phyloP scores from a whole-genome alignment of 75 land plant species.

The Gnetum montanum region DNA sequence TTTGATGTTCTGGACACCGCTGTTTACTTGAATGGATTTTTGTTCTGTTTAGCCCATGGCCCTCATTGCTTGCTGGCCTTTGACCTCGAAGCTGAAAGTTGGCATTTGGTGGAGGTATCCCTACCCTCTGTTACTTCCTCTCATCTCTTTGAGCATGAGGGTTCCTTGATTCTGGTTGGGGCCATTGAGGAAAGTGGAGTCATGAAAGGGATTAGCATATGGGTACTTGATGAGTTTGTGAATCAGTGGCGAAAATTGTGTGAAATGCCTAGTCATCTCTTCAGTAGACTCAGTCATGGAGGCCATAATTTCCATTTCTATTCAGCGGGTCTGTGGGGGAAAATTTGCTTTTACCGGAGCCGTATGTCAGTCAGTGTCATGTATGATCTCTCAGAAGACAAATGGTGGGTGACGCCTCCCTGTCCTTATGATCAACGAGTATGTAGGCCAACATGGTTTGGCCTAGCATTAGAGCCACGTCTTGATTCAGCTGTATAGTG shows the following conservation, averaged over 20 bases:
- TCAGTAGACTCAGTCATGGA: constrained; percentile 16
- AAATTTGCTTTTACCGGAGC: constrained; percentile 22
- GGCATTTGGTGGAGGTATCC: constrained; percentile 19
- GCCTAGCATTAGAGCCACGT: constrained; percentile 34
- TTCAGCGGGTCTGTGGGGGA: constrained; percentile 27
- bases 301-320: constrained; percentile 16
- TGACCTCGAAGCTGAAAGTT: constrained; percentile 19
- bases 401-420: constrained; percentile 41
- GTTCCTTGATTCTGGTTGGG: constrained; percentile 33
- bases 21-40: constrained; percentile 18
- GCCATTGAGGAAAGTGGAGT: constrained; percentile 33
- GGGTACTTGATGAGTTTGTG: constrained; percentile 23
- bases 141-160: constrained; percentile 23
- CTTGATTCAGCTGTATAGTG: constrained; percentile 15
- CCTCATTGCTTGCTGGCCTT: constrained; percentile 30
- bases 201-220: constrained; percentile 24
- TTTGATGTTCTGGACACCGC: constrained; percentile 24
- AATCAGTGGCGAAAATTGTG: constrained; percentile 28
- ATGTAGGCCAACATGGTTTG: constrained; percentile 20
- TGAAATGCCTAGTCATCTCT: constrained; percentile 34
- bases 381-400: constrained; percentile 26
- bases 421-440: constrained; percentile 18
- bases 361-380: constrained; percentile 20
- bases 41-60: constrained; percentile 29
- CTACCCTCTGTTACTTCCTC: constrained; percentile 29